Evolutionary conservation across 225 moss, liverwort and hornwort species (phyloP).

Genomic region (Climacium dendroides): DNA sequence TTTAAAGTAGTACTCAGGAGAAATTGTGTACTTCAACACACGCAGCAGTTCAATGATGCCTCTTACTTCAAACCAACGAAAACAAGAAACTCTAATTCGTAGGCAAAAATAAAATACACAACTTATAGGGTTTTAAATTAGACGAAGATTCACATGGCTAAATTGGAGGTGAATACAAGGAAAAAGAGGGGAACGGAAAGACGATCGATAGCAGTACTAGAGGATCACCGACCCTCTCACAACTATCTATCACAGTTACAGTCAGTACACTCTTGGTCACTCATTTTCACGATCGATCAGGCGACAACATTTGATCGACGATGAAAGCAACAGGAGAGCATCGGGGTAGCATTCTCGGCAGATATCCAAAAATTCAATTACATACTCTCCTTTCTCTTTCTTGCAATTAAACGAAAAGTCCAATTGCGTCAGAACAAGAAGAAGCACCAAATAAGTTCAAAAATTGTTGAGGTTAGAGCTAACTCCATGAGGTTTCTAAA

Average conservation of each 20-base stretch:
- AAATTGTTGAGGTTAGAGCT: background rate
- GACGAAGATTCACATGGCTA: background rate
- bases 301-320: background rate
- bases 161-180: background rate
- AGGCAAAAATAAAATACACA: background rate
- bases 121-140: background rate
- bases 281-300: background rate
- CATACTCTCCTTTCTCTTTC: background rate
- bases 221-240: background rate
- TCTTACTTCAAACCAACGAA: background rate
- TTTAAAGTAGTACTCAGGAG: background rate
- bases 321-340: background rate
- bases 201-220: background rate
- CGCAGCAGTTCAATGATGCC: background rate
- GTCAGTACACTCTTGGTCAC: background rate
- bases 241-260: background rate
- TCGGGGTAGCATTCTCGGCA: background rate
- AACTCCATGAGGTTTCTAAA: background rate
- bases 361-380: background rate
- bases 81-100: background rate
- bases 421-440: background rate
- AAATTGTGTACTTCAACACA: no score
- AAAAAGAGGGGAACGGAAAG: background rate
- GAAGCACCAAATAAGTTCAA: background rate
- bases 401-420: background rate